phyloP scores from a whole-genome alignment of 73 alveolate genomes.

The Paramecium biaurelia region DNA sequence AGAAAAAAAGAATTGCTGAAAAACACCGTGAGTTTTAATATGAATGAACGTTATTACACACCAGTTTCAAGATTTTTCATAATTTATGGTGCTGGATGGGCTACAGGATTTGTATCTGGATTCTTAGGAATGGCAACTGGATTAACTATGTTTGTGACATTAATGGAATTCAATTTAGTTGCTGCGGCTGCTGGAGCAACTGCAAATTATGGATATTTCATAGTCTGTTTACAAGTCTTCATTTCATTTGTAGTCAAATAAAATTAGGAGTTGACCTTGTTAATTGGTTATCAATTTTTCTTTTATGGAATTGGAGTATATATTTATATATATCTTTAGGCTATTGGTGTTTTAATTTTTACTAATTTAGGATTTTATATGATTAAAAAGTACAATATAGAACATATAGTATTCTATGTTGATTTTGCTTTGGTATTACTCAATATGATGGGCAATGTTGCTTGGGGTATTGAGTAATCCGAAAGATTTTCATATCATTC shows the following conservation, averaged over 20 bases:
- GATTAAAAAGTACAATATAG: not conserved
- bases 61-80: not conserved
- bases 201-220: not conserved
- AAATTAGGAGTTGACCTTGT: not conserved
- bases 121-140: constrained; percentile 44
- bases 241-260: not conserved
- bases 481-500: constrained; percentile 20
- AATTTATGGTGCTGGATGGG: not conserved
- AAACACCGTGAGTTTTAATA: not conserved
- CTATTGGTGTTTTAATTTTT: not conserved
- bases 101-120: constrained; percentile 25
- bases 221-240: not conserved
- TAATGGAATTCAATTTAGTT: not conserved
- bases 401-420: not conserved
- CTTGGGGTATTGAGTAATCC: not conserved
- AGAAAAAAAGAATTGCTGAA: not conserved
- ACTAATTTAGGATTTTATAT: not conserved
- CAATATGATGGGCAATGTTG: constrained; percentile 1
- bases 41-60: not conserved
- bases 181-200: constrained; percentile 47
- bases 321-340: not conserved
- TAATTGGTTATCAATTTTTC: not conserved
- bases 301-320: constrained; percentile 5
- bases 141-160: not conserved
- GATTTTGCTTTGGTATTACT: constrained; percentile 26